Evolutionary conservation across 371 early-diverging fungal genomes (phyloP), one percentile per base, ranked within the genome.

Genomic region (Mucor indicus): DNA sequence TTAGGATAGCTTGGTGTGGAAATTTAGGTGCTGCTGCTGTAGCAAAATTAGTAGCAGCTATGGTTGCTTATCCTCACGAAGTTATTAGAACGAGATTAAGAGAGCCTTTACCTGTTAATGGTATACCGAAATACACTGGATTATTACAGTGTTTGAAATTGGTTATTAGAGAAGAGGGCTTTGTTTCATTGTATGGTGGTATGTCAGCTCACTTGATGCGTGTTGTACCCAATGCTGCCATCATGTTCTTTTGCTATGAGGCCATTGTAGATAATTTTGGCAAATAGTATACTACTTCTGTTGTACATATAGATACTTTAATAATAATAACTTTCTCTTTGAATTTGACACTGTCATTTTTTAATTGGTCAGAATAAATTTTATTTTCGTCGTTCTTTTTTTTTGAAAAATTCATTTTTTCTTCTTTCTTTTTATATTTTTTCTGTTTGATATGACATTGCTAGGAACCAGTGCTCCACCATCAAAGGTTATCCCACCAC

Each of bases 151-250:
- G 84, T 15, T 72, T 88, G 20, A 69, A 72, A 27, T 64, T 87
- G 22, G 86, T 96, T 5, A 74, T 79, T 23, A 75, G 70, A 35
- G 92, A 94, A 58, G 98, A 98, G 64, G 96, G 98, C 39, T 22
- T 89, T 1, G 73, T 67, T 23, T 93, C 91, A 3, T 65, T 96
- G 19, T 98, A 98, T 64, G 93, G 96, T 44, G 98, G 98, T 21
- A 78, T 98, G 81, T 86, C 93, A 9, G 92, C 96, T 7, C 97
- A 96, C 64, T 71, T 98, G 54, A 64, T 96, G 77, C 83, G 98
- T 31, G 92, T 92, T 1, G 97, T 98, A 2, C 98, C 98, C 13
- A 96, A 96, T 62, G 93, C 96, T 2, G 93, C 94, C 11, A 94
- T 96, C 57, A 81, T 96, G 88, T 96, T 98, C 67, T 83, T 92